Evolutionary conservation across 306 rosid species (phyloP).

Genomic region (Carpinus viminea): DNA sequence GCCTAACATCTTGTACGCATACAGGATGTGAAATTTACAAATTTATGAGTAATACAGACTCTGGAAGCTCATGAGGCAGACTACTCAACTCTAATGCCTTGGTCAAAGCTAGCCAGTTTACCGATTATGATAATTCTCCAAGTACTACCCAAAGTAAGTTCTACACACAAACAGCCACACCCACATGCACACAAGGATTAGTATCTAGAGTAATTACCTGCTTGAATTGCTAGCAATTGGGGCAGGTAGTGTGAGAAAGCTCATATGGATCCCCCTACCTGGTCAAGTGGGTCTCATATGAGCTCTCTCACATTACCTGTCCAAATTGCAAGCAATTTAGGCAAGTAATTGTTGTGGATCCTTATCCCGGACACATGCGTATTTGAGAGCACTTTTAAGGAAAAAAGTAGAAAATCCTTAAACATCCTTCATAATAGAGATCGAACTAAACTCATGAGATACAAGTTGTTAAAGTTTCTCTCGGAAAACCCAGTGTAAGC

Average conservation of each 20-base stretch:
- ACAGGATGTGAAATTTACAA: not conserved
- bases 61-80: not conserved
- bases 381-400: not conserved
- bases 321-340: too few species aligned
- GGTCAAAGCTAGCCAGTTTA: not conserved
- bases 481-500: not conserved
- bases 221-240: too few species aligned
- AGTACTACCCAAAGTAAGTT: not conserved
- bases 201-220: too few species aligned
- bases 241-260: too few species aligned
- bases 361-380: not conserved
- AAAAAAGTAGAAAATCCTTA: not conserved
- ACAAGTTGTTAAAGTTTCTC: not conserved
- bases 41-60: not conserved
- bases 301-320: too few species aligned
- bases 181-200: not conserved
- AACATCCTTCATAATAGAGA: not conserved
- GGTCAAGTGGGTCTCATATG: too few species aligned
- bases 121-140: not conserved
- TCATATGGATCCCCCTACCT: too few species aligned
- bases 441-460: not conserved
- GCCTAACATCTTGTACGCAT: not conserved
- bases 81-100: not conserved
- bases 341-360: too few species aligned
- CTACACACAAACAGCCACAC: not conserved